phyloP scores from a whole-genome alignment of 257 asterid species.

The Jacaranda copaia region DNA sequence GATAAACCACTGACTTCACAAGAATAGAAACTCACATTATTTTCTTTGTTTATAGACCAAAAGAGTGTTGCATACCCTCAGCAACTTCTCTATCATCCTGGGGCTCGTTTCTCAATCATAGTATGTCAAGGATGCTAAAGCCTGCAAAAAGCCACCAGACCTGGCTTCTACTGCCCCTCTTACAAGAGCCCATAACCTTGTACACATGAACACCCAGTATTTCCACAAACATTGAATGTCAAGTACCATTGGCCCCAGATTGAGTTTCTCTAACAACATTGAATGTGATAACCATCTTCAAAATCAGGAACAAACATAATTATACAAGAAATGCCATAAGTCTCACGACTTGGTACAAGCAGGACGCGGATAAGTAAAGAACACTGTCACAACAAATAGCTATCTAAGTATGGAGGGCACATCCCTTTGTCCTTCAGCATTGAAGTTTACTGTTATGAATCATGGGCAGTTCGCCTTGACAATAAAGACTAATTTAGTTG shows the following conservation, averaged over 20 bases:
- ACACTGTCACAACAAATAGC: slow-evolving; percentile 14
- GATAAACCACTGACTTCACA: no score
- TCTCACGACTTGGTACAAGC: slow-evolving; percentile 11
- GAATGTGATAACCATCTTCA: slow-evolving; percentile 6
- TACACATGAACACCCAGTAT: background rate
- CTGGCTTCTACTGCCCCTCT: background rate
- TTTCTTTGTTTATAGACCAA: no score
- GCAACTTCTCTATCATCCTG: no score
- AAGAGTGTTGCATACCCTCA: no score
- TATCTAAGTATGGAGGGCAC: slow-evolving; percentile 9
- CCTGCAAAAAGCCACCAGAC: background rate
- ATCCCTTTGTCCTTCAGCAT: slow-evolving; percentile 17
- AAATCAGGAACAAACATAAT: slow-evolving; percentile 12
- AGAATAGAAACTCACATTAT: no score
- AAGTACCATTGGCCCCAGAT: no score
- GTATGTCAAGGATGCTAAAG: no score
- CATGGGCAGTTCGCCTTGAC: background rate
- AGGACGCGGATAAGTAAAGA: background rate
- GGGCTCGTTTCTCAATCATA: no score
- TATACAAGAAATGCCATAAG: slow-evolving; percentile 15
- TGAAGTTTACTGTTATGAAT: background rate
- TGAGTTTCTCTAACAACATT: background rate
- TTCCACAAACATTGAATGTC: background rate
- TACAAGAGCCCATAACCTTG: background rate
- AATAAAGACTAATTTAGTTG: slow-evolving; percentile 12